Evolutionary conservation across 805 yeast species (phyloP).

Genomic region (Ogataea salicorniae): DNA sequence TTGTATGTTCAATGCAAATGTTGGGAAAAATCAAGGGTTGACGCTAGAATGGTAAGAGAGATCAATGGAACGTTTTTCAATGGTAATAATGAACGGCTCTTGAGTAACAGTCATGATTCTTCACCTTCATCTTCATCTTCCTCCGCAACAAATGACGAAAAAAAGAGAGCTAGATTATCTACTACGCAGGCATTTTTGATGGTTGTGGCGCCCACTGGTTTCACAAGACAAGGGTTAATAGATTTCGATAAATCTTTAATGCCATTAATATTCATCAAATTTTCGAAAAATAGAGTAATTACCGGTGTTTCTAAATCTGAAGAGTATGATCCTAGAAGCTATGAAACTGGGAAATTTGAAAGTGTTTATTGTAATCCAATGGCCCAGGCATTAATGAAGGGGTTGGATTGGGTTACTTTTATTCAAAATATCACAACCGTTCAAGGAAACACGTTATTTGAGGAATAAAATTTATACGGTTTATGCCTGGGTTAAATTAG

Average conservation of each 20-base stretch:
- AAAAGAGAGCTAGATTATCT: neutral
- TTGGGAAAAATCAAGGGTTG: constrained; percentile 35
- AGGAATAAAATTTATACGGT: too few relatives aligned
- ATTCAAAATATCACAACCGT: constrained; percentile 4
- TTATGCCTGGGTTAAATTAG: too few relatives aligned
- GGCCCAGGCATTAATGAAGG: constrained; percentile 33
- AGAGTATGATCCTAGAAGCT: constrained; percentile 32
- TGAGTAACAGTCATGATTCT: neutral
- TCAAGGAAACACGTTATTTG: too few relatives aligned
- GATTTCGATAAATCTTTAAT: constrained; percentile 40
- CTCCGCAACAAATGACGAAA: neutral
- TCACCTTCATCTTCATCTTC: too few relatives aligned
- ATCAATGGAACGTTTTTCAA: constrained; percentile 45
- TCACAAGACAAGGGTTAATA: constrained; percentile 42
- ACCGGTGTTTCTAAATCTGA: constrained; percentile 9
- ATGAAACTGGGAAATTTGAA: constrained; percentile 34
- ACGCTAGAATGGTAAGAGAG: constrained; percentile 46
- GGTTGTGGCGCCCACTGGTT: constrained; percentile 41
- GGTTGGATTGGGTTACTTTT: constrained; percentile 30
- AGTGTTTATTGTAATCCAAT: constrained; percentile 35
- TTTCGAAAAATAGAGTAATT: constrained; percentile 30
- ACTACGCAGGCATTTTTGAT: constrained; percentile 30
- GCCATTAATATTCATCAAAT: constrained; percentile 41
- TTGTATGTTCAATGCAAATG: constrained; percentile 55
- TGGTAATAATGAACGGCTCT: constrained; percentile 9